Evolutionary conservation across 768 basidiomycete genomes (phyloP).

Genomic region (Dacryopinax primogenitus): DNA sequence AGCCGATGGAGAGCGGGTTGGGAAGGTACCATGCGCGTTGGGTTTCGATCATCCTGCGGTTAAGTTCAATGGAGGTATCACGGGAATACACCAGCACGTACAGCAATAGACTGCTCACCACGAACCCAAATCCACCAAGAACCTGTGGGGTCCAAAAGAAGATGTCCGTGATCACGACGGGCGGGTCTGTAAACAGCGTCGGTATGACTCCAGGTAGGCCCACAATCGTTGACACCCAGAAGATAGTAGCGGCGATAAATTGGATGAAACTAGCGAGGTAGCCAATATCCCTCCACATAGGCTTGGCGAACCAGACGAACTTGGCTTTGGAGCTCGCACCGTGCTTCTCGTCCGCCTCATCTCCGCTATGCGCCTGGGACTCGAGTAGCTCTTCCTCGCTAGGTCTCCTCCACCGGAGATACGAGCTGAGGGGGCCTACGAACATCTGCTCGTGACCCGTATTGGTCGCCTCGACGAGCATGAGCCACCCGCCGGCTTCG

Average conservation of each 20-base stretch:
- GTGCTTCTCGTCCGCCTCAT: slow-evolving; percentile 15
- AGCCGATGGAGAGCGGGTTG: slow-evolving; percentile 36
- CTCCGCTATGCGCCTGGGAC: slow-evolving; percentile 21
- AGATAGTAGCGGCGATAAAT: slow-evolving; percentile 43
- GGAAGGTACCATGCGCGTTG: slow-evolving; percentile 45
- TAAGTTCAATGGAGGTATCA: not conserved
- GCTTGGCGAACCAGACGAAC: slow-evolving; percentile 28
- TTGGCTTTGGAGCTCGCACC: slow-evolving; percentile 19
- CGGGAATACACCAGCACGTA: not conserved
- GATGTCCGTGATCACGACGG: slow-evolving; percentile 32
- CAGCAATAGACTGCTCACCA: slow-evolving; percentile 32
- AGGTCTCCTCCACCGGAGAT: not conserved
- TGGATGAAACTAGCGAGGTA: slow-evolving; percentile 42
- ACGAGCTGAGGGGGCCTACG: not conserved
- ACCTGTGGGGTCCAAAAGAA: slow-evolving; percentile 54
- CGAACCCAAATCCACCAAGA: slow-evolving; percentile 45
- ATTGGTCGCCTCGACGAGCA: slow-evolving; percentile 45
- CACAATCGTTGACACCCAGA: slow-evolving; percentile 41
- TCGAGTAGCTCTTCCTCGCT: not conserved
- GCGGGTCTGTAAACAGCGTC: slow-evolving; percentile 21
- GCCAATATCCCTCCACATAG: slow-evolving; percentile 32
- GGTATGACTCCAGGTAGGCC: slow-evolving; percentile 34
- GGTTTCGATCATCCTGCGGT: slow-evolving; percentile 37
- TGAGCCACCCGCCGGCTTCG: slow-evolving; percentile 41
- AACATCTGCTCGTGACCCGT: slow-evolving; percentile 25